A percentile compares a stretch with the other conserved stretches of the same genome.
Evolutionary conservation across 768 basidiomycete genomes (phyloP).

Genomic region (Russula abietina): DNA sequence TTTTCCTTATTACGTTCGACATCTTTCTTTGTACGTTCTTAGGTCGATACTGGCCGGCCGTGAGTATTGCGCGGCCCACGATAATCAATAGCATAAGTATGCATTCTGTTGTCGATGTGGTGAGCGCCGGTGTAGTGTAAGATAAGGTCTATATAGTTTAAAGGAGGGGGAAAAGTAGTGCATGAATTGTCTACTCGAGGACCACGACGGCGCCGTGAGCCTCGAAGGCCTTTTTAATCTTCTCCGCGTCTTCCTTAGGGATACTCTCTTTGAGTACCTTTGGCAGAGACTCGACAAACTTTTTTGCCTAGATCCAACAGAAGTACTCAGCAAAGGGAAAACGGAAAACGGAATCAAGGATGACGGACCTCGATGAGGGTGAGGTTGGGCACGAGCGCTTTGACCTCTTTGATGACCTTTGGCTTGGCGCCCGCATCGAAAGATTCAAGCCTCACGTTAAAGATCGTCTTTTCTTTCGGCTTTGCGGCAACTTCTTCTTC

Average conservation of each 20-base stretch:
- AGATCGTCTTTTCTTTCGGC: constrained; percentile 97
- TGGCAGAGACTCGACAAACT: constrained; percentile 94
- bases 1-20: constrained; percentile 13
- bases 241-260: constrained; percentile 96
- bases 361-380: constrained; percentile 88
- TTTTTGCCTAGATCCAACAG: constrained; percentile 78
- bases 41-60: neutral
- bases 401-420: constrained; percentile 97
- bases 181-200: constrained; percentile 54
- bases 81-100: constrained; percentile 17
- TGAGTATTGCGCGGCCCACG: constrained; percentile 4
- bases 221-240: constrained; percentile 87
- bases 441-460: constrained; percentile 91
- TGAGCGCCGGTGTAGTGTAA: neutral
- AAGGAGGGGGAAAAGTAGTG: neutral
- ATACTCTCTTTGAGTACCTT: constrained; percentile 91
- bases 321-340: neutral
- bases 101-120: neutral
- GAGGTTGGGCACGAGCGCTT: constrained; percentile 90
- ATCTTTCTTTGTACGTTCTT: constrained; percentile 15
- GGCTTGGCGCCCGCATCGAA: constrained; percentile 90
- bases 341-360: too few relatives aligned
- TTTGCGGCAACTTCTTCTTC: constrained; percentile 50
- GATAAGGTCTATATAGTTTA: neutral
- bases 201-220: constrained; percentile 81